Base-by-base conservation (phyloP, 257 asterid genomes). In the Datura wrightii region DNA sequence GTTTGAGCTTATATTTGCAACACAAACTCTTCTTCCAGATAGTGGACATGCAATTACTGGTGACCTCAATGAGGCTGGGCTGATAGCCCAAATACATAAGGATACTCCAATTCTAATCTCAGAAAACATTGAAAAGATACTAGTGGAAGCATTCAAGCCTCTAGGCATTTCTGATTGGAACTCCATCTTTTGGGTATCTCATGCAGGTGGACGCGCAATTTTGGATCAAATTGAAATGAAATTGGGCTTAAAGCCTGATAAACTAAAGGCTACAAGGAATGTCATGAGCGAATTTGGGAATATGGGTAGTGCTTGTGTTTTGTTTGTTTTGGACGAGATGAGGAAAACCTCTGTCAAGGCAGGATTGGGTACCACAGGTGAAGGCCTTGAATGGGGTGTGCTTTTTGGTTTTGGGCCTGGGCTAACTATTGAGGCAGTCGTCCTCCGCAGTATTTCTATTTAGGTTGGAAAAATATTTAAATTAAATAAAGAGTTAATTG, bases 361-460 rank as follows among this genome's bases (percentile, higher is more conserved):
- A 24, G 82, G 85, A 4, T 5, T 85, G 31, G 9, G 66, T 37
- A 80, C 79, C 11, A 80, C 84, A 0, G 87, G 87, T 1, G 85
- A 85, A 52, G 87, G 82, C 53, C 44, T 80, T 3, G 84, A 80
- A 2, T 85, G 87, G 87, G 87, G 87, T 1, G 84, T 84, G 6
- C 48, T 80, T 46, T 80, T 48, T 48, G 41, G 67, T 70, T 80
- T 55, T n/a, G 79, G 85, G 8, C 82, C 85, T 36, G 85, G 87
- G 8, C 31, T 85, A 5, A 80, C 84, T 2, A 39, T 80, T 5
- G 82, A 80, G 79, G 37, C 82, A 9, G 24, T 85, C 41, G 66
- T 80, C 31, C 82, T 80, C 15, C 82, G 50, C 3, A 80, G 82
- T 53, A 53, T 85, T 42, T 65, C 84, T 9, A 9, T 62, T 24